phyloP scores from a whole-genome alignment of 805 yeast species.

The Hanseniaspora clermontiae region DNA sequence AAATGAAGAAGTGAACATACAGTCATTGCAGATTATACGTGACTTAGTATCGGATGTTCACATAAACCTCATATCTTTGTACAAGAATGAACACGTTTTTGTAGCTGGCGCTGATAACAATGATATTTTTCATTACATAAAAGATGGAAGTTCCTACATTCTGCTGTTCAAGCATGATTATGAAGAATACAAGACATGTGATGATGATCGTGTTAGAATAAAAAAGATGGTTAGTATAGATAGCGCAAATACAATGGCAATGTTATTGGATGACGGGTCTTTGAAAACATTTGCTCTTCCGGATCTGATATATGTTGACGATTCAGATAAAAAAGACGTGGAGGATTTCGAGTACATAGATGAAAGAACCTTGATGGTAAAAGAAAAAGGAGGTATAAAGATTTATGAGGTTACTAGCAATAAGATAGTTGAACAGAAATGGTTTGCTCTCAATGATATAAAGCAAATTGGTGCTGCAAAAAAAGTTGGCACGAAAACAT shows the following conservation, averaged over 20 bases:
- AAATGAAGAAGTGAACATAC: not conserved
- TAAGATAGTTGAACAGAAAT: not conserved
- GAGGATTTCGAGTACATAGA: not conserved
- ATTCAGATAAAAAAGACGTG: not conserved
- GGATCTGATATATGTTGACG: constrained; percentile 4
- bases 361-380: not conserved
- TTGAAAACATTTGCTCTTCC: constrained; percentile 5
- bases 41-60: not conserved
- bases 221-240: not conserved
- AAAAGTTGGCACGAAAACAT: not conserved
- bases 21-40: not conserved
- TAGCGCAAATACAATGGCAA: not conserved
- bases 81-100: constrained; percentile 5
- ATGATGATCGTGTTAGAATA: not conserved
- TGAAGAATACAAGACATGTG: not conserved
- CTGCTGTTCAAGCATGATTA: constrained; percentile 10
- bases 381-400: not conserved
- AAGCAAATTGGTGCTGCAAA: not conserved
- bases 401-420: not conserved
- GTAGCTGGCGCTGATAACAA: not conserved
- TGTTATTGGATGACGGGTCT: not conserved
- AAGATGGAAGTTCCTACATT: not conserved
- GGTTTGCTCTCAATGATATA: not conserved
- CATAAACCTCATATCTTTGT: not conserved
- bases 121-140: constrained; percentile 10